These are phyloP conservation scores for Chlamydomonas reinhardtii DNA, from an alignment of 163 green algal genomes.

Conservation along the genomic window DNA sequence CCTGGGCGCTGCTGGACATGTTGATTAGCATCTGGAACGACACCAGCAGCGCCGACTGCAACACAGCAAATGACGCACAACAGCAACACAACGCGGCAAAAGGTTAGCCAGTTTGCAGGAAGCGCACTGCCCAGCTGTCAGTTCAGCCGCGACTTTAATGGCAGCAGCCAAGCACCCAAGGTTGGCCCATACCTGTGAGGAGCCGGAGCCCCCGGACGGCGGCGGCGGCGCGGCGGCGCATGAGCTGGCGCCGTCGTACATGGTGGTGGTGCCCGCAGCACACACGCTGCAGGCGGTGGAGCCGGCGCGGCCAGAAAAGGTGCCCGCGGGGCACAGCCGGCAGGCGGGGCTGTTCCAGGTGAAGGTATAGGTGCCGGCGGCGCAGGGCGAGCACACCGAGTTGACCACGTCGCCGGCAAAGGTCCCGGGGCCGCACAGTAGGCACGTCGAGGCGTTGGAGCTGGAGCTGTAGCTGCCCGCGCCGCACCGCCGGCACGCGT, in stretches of 20 bases:
- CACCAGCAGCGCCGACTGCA: slow-evolving; percentile 2
- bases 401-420: slow-evolving; percentile 1
- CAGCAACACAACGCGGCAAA: too few species aligned
- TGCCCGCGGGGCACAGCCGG: slow-evolving; percentile 33
- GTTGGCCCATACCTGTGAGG: too few species aligned
- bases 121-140: too few species aligned
- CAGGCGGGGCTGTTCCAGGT: neutral
- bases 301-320: neutral
- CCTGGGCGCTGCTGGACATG: neutral
- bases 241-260: neutral
- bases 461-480: neutral
- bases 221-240: slow-evolving; percentile 8
- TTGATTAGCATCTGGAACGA: slow-evolving; percentile 38
- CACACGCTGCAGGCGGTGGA: slow-evolving; percentile 19
- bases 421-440: slow-evolving; percentile 1
- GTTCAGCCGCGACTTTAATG: too few species aligned
- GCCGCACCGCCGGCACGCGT: slow-evolving; percentile 15
- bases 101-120: too few species aligned
- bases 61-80: too few species aligned
- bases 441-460: slow-evolving; percentile 2
- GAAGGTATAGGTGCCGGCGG: neutral
- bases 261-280: slow-evolving; percentile 19
- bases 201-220: neutral
- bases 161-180: too few species aligned
- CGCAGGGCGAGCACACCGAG: slow-evolving; percentile 2